phyloP scores from a whole-genome alignment of 73 alveolate species.

The Paraurostyla sp. region DNA sequence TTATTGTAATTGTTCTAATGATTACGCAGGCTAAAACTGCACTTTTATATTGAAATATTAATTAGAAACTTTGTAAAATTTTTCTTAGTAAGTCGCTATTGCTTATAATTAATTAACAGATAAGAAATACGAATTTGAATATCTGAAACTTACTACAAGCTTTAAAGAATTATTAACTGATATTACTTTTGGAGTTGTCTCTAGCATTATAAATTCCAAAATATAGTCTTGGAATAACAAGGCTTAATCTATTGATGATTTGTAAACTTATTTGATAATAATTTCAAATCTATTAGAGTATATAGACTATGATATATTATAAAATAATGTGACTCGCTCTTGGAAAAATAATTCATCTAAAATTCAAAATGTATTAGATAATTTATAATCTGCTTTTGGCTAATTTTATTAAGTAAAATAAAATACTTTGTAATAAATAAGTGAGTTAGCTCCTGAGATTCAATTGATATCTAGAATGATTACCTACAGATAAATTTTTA shows the following conservation, averaged over 20 bases:
- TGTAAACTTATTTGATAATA: not conserved
- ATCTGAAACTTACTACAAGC: not conserved
- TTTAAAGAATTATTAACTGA: not conserved
- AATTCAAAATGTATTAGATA: not conserved
- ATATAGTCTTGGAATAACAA: not conserved
- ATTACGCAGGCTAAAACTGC: conserved; percentile 17
- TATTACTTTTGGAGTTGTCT: not conserved
- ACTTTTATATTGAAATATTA: not conserved
- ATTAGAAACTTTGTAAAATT: not conserved
- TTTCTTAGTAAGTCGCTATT: not conserved
- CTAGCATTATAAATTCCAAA: not conserved
- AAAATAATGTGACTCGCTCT: not conserved
- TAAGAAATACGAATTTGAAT: conserved; percentile 1
- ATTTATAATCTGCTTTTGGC: not conserved
- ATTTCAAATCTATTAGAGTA: conserved; percentile 14
- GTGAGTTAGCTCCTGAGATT: not conserved
- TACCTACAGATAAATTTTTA: not conserved
- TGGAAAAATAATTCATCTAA: not conserved
- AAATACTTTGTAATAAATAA: not conserved
- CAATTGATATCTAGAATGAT: conserved; percentile 35
- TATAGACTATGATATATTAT: not conserved
- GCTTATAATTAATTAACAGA: not conserved
- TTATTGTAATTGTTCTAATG: not conserved
- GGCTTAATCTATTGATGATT: not conserved
- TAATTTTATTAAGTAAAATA: not conserved